Evolutionary conservation across 179 eudicot genomes (phyloP).

Genomic region (Silene noctiflora): DNA sequence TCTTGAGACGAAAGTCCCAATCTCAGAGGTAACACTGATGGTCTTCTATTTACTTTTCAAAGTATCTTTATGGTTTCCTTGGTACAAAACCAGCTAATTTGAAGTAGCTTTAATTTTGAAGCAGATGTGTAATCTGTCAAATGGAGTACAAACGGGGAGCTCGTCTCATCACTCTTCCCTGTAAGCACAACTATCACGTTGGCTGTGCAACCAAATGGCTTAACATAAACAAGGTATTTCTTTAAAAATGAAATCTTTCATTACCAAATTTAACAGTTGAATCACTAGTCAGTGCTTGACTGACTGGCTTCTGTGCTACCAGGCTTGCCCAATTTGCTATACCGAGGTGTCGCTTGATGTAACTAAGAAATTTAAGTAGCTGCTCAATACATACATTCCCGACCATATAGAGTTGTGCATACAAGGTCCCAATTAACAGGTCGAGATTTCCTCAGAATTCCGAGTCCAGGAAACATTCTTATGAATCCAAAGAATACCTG

Average conservation of each 20-base stretch:
- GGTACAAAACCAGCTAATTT: neutral
- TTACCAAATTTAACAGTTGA: neutral
- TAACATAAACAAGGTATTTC: slow-evolving; percentile 75
- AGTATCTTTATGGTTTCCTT: slow-evolving; percentile 1
- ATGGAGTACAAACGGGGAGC: slow-evolving; percentile 88
- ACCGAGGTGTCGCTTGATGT: slow-evolving; percentile 50
- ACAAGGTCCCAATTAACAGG: too few species aligned
- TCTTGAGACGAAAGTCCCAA: slow-evolving; percentile 60
- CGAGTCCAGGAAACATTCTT: too few species aligned
- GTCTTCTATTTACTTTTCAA: too few species aligned
- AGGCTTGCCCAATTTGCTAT: slow-evolving; percentile 90
- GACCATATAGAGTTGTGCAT: too few species aligned
- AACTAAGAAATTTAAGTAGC: slow-evolving; percentile 24
- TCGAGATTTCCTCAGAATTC: too few species aligned
- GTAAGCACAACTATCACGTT: slow-evolving; percentile 82
- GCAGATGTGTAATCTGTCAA: slow-evolving; percentile 95
- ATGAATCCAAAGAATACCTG: too few species aligned
- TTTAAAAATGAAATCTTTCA: neutral
- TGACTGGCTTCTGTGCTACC: neutral
- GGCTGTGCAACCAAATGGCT: slow-evolving; percentile 91
- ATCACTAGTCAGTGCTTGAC: neutral
- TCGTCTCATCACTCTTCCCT: slow-evolving; percentile 67
- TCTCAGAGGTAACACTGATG: slow-evolving; percentile 52
- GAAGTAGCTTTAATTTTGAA: neutral
- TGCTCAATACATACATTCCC: neutral